Base-by-base conservation (phyloP, 139 green algal genomes). In the Micromonas commoda region DNA sequence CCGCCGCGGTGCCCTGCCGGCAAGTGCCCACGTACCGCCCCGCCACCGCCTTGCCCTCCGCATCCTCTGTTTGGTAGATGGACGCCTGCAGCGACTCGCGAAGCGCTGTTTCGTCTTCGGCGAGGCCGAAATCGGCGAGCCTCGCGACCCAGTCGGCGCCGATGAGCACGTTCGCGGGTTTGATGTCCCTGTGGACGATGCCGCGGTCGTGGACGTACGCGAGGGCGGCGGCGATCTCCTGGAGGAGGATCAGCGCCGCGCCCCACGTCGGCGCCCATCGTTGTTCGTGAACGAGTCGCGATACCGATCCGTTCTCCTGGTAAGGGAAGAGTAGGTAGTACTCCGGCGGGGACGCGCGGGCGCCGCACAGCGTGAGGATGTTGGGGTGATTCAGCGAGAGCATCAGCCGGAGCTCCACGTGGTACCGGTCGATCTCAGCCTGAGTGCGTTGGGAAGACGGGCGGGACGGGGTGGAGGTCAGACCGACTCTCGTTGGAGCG, bases 141-240 rank as follows among this genome's bases (percentile, higher is more conserved):
- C 61, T 39, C 26, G 71, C 52, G 28, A 24, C 38, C 71, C 26
- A 52, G 34, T 52, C 21, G 13, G 21, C 51, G 24, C 37, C 71
- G 19, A 77, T 28, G 24, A 77, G n/a, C 6, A 77, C 33, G 38
- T 77, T 77, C 24, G 28, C 34, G 9, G 71, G 71, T 29, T 77
- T 77, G 19, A 77, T 28, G 71, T 77, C 71, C 20, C 71, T 37
- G 38, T 77, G 71, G 9, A 77, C 53, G 71, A 77, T 35, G 26
- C 32, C 53, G 39, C 31, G 5, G 1, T 67, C 71, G 28, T 77
- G 52, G 31, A 77, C 35, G 52, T 77, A 77, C 53, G 1, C 3
- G 31, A 77, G 13, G 51, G 33, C 71, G 0, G 1, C 2, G 31
- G 71, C 71, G 9, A 38, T 32, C 28, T 77, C 28, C 21, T 31